Evolutionary conservation across 768 basidiomycete genomes (phyloP).

Genomic region (Kwoniella botswanensis): DNA sequence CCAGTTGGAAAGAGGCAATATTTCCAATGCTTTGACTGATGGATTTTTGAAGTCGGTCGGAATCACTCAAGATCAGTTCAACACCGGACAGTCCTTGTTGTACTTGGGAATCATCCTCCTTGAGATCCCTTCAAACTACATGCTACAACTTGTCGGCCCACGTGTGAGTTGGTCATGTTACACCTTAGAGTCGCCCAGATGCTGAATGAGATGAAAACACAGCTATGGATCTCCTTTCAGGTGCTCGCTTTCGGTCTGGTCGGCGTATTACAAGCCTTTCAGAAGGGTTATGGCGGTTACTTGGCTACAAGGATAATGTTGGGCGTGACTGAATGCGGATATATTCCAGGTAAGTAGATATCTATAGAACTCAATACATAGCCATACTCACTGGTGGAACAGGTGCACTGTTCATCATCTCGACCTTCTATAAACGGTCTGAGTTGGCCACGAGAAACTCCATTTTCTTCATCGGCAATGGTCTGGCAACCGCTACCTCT

Average conservation of each 20-base stretch:
- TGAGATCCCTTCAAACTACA: constrained; percentile 54
- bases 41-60: constrained; percentile 48
- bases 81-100: constrained; percentile 49
- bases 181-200: too few relatives aligned
- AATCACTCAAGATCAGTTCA: constrained; percentile 54
- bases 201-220: not conserved
- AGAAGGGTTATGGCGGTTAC: constrained; percentile 42
- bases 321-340: constrained; percentile 47
- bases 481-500: constrained; percentile 37
- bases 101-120: constrained; percentile 54
- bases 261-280: constrained; percentile 48
- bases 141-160: constrained; percentile 43
- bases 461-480: constrained; percentile 51
- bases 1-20: constrained; percentile 48
- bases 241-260: constrained; percentile 53
- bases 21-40: constrained; percentile 52
- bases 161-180: constrained; percentile 17
- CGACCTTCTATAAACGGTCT: constrained; percentile 46
- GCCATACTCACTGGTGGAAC: not conserved
- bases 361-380: not conserved
- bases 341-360: constrained; percentile 42
- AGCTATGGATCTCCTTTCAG: constrained; percentile 53
- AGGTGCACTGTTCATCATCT: constrained; percentile 37
- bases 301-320: constrained; percentile 48
- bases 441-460: constrained; percentile 44